These are phyloP conservation scores for Stereum hirsutum DNA, from an alignment of 1,284 basidiomycete genomes.

Conservation along the genomic window DNA sequence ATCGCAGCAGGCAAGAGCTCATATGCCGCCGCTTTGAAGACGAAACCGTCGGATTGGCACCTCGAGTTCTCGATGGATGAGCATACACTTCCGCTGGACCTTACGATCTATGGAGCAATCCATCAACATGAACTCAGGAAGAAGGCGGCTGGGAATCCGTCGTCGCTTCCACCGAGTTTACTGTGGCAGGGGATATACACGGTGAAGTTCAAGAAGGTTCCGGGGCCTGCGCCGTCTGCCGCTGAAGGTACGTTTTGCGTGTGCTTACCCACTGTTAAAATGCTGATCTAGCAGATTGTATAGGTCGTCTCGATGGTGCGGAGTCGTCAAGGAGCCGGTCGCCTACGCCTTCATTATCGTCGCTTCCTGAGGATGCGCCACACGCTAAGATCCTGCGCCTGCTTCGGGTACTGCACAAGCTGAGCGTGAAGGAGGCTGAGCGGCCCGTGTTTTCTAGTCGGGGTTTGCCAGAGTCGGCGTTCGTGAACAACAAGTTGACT, in stretches of 20 bases:
- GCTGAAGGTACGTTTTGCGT: conserved; percentile 41
- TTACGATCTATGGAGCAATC: conserved; percentile 94
- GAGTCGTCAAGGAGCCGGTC: conserved; percentile 40
- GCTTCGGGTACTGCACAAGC: conserved; percentile 78
- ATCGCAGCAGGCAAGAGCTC: conserved; percentile 50
- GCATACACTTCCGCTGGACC: conserved; percentile 70
- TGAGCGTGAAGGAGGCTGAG: conserved; percentile 62
- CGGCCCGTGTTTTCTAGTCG: conserved; percentile 40
- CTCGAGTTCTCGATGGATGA: conserved; percentile 93
- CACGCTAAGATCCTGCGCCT: conserved; percentile 89
- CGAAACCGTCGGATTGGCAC: conserved; percentile 93
- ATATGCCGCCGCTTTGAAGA: conserved; percentile 90
- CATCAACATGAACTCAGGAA: conserved; percentile 81
- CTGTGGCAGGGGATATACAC: conserved; percentile 89
- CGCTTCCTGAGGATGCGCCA: conserved; percentile 76
- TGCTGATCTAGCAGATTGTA: not conserved
- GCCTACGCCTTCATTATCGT: conserved; percentile 55
- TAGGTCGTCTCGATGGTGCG: conserved; percentile 23
- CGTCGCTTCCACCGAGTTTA: conserved; percentile 51
- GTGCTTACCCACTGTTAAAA: not conserved
- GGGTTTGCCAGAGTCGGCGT: conserved; percentile 66
- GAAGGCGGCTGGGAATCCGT: conserved; percentile 34
- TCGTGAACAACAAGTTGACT: conserved; percentile 97
- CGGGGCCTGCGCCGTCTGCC: conserved; percentile 60
- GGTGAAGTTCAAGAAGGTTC: conserved; percentile 88